A percentile compares a stretch with the other conserved stretches of the same genome.
phyloP scores from a whole-genome alignment of 257 asterid species.

The Pogostemon cablin region DNA sequence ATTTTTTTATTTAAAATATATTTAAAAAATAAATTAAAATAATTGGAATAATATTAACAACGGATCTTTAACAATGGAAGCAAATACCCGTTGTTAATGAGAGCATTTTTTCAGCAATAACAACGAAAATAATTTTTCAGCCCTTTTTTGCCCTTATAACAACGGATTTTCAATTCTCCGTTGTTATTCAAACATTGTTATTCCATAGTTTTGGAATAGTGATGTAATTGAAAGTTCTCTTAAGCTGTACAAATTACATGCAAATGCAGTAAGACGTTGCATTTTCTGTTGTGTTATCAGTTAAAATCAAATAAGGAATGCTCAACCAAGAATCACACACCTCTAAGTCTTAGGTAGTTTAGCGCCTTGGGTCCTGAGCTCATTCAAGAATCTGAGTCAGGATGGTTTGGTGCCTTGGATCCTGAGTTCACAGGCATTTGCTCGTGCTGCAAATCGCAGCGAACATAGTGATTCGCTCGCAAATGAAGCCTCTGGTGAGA shows the following conservation, averaged over 20 bases:
- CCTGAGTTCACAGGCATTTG: constrained; percentile 93
- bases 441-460: constrained; percentile 91
- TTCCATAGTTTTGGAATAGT: too few species aligned
- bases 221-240: constrained; percentile 29
- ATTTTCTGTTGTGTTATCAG: constrained; percentile 28
- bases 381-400: constrained; percentile 67
- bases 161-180: too few species aligned
- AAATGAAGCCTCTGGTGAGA: constrained; percentile 84
- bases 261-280: constrained; percentile 47
- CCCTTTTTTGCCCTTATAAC: too few species aligned
- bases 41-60: too few species aligned
- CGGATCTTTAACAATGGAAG: too few species aligned
- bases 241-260: constrained; percentile 62
- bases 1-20: too few species aligned
- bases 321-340: constrained; percentile 42
- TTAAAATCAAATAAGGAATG: constrained; percentile 48
- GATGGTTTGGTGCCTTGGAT: constrained; percentile 87
- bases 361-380: constrained; percentile 94
- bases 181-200: too few species aligned
- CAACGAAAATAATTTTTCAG: too few species aligned
- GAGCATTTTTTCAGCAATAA: too few species aligned
- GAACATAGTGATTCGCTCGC: constrained; percentile 92
- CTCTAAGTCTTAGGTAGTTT: constrained; percentile 42
- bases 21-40: too few species aligned
- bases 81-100: too few species aligned